Evolutionary conservation across 2,329 filamentous ascomycete genomes (phyloP).

Genomic region (Paracoccidioides brasiliensis): DNA sequence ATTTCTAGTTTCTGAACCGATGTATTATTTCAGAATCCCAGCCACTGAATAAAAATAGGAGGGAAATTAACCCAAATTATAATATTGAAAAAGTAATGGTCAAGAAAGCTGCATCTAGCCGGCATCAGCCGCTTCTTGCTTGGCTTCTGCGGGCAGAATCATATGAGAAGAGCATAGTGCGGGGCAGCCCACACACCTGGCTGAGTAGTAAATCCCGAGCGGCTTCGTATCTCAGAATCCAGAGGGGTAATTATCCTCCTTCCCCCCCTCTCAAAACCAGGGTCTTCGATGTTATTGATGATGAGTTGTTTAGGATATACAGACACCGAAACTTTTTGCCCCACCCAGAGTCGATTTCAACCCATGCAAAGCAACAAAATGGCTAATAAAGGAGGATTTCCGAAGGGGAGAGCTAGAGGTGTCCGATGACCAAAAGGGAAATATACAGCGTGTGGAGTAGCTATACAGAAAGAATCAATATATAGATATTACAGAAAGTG

Average conservation of each 20-base stretch:
- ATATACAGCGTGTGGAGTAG: not conserved
- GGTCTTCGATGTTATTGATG: not conserved
- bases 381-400: not conserved
- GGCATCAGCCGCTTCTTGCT: not conserved
- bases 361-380: not conserved
- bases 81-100: not conserved
- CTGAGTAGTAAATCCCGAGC: not conserved
- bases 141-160: not conserved
- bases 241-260: not conserved
- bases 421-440: not conserved
- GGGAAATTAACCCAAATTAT: too few species aligned
- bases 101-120: not conserved
- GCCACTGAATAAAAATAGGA: too few species aligned
- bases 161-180: not conserved
- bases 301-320: not conserved
- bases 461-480: too few species aligned
- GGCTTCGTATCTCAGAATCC: not conserved
- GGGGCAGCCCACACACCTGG: not conserved
- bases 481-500: too few species aligned
- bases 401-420: not conserved
- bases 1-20: too few species aligned
- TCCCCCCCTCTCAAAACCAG: not conserved
- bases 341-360: not conserved
- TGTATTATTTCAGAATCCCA: too few species aligned
- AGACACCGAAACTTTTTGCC: not conserved